Percentiles rank a stretch among this genome's conserved stretches.
These are phyloP conservation scores for Ananas comosus DNA, from an alignment of 176 grass and related monocot genomes.

Conservation along the genomic window DNA sequence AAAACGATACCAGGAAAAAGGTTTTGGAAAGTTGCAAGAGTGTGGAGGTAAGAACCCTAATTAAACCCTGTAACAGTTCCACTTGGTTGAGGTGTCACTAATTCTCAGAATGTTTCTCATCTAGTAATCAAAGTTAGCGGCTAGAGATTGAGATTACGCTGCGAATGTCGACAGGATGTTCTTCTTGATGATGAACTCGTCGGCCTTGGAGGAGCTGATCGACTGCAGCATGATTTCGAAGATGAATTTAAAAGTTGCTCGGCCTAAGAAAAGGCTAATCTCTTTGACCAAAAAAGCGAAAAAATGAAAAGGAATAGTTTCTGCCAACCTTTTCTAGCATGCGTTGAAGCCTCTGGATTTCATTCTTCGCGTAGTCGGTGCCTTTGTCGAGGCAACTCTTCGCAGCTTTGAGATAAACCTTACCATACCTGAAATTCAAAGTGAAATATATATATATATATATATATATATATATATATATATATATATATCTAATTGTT, in stretches of 20 bases:
- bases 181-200: slow-evolving; percentile 93
- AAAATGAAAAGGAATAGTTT: background rate
- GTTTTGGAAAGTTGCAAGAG: background rate
- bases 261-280: background rate
- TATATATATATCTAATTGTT: background rate
- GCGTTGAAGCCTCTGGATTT: slow-evolving; percentile 79
- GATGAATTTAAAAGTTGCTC: too few species aligned
- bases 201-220: slow-evolving; percentile 70
- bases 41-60: background rate
- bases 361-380: slow-evolving; percentile 61
- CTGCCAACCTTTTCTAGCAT: slow-evolving; percentile 64
- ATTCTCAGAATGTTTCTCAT: background rate
- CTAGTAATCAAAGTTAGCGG: slow-evolving; percentile 12
- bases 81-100: background rate
- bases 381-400: slow-evolving; percentile 76
- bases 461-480: too few species aligned
- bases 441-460: background rate
- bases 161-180: slow-evolving; percentile 78
- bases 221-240: slow-evolving; percentile 38
- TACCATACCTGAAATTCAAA: slow-evolving; percentile 50
- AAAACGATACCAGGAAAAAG: background rate
- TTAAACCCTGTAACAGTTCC: background rate
- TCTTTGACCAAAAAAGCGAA: background rate
- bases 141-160: slow-evolving; percentile 33
- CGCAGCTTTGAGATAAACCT: slow-evolving; percentile 65